A percentile compares a stretch with the other conserved stretches of the same genome.
These are phyloP conservation scores for Prillingera fragicola DNA, from an alignment of 1,284 basidiomycete species.

Conservation along the genomic window DNA sequence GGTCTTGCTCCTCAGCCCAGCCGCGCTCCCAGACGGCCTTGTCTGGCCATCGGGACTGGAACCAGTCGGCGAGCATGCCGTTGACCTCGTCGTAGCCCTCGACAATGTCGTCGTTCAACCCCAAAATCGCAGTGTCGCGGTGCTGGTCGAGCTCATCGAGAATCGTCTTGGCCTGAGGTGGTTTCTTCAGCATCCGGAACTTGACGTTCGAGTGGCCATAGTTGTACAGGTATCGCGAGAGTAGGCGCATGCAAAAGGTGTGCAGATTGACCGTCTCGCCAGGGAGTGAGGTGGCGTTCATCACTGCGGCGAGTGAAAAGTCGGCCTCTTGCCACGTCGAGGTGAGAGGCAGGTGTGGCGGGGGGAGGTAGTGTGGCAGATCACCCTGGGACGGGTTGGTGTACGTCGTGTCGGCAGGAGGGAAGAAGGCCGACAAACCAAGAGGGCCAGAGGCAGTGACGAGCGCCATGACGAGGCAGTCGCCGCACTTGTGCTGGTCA, in stretches of 20 bases:
- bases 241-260: constrained; percentile 48
- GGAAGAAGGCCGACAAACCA: constrained; percentile 44
- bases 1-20: constrained; percentile 13
- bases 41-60: constrained; percentile 36
- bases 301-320: constrained; percentile 45
- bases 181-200: constrained; percentile 40
- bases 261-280: constrained; percentile 45
- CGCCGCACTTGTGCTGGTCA: constrained; percentile 35
- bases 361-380: constrained; percentile 23
- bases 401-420: constrained; percentile 18
- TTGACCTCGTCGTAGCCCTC: constrained; percentile 29
- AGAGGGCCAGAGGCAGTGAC: constrained; percentile 33
- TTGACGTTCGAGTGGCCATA: constrained; percentile 20
- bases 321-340: constrained; percentile 25
- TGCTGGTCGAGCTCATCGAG: constrained; percentile 30
- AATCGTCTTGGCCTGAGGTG: constrained; percentile 23
- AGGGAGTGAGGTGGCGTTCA: constrained; percentile 32
- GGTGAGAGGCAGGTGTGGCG: constrained; percentile 32
- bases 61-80: constrained; percentile 35
- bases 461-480: constrained; percentile 43
- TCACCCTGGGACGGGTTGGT: constrained; percentile 8
- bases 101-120: constrained; percentile 45
- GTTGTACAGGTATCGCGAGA: constrained; percentile 51
- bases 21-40: constrained; percentile 39
- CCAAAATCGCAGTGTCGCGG: constrained; percentile 29